Evolutionary conservation across 805 yeast genomes (phyloP), one percentile per base, ranked within the genome.

Genomic region (Cyberlindnera mrakii): DNA sequence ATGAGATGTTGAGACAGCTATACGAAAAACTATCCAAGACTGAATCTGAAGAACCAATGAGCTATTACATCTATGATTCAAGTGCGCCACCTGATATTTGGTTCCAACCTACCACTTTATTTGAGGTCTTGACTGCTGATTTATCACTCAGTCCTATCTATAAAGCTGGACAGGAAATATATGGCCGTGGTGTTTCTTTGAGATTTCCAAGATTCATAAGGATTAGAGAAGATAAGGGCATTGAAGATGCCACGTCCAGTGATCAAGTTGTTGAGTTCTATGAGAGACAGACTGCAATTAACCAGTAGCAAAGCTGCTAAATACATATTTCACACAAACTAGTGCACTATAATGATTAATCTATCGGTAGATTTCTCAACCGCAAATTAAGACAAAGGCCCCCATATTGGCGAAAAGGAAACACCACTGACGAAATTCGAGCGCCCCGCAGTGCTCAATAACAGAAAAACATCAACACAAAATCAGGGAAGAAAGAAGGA

Each of bases 61-160:
- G 84, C 0, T 84, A 80, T 43, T 78, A 76, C 49, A 71, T 81
- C 2, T 87, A 76, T 58, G 93, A 85, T 57, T 64, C 85, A 1
- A 77, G 77, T 52, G 86, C 90, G 5, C 73, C 69, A 37, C 97
- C 98, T 0, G 96, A 90, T 58, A 88, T 90, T 7, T 90, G 97
- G 97, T 85, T 90, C 57, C 95, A 90, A 56, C 96, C 98, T 7
- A 72, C 82, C 0, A 63, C 71, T 20, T 72, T 90, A 6, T 88
- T 93, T 68, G 98, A 90, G 64, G 95, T 90, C 1, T 68, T 86
- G 45, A 85, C 95, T 1, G 98, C 98, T 0, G 97, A 90, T 64
- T 71, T 90, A 40, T 85, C 96, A 0, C 71, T 88, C 44, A 83
- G 95, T 41, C 98, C 98, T 0, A 71, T 87, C 5, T 90, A 90